phyloP scores from a whole-genome alignment of 2,329 filamentous ascomycete species.

The Penicillium paneum region DNA sequence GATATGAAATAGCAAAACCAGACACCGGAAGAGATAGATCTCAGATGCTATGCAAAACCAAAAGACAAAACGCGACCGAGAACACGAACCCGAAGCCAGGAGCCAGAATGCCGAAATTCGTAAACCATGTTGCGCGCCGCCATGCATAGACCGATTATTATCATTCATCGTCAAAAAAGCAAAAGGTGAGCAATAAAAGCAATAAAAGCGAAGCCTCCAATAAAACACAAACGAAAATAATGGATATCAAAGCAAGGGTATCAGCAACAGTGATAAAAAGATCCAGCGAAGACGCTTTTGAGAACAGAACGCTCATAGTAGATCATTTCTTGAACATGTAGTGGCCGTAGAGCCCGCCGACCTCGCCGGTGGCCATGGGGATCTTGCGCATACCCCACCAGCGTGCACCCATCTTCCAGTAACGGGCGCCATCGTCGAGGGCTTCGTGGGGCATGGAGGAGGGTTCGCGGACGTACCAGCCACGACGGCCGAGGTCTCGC shows the following conservation, averaged over 20 bases:
- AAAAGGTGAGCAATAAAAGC: neutral
- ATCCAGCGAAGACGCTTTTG: constrained; percentile 15
- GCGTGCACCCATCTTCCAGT: constrained; percentile 81
- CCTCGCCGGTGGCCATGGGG: constrained; percentile 54
- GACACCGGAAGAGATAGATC: constrained; percentile 21
- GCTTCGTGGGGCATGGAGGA: constrained; percentile 31
- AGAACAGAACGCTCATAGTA: constrained; percentile 13
- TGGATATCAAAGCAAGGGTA: constrained; percentile 20
- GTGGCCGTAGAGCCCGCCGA: constrained; percentile 58
- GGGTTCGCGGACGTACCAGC: constrained; percentile 60
- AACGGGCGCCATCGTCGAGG: constrained; percentile 56
- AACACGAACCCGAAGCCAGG: constrained; percentile 27
- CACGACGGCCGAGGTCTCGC: constrained; percentile 65
- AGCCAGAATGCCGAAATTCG: constrained; percentile 28
- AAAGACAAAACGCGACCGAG: constrained; percentile 22
- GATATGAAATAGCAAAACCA: constrained; percentile 1
- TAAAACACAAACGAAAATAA: constrained; percentile 11
- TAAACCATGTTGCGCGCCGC: constrained; percentile 28
- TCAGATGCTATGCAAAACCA: constrained; percentile 28
- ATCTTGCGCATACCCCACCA: constrained; percentile 80
- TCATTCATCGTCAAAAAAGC: constrained; percentile 22
- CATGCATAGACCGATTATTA: constrained; percentile 30
- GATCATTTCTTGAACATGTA: constrained; percentile 56
- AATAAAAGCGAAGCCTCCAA: constrained; percentile 9
- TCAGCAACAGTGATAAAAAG: constrained; percentile 12